phyloP scores from a whole-genome alignment of 768 basidiomycete genomes.

The Hygrophorus russula region DNA sequence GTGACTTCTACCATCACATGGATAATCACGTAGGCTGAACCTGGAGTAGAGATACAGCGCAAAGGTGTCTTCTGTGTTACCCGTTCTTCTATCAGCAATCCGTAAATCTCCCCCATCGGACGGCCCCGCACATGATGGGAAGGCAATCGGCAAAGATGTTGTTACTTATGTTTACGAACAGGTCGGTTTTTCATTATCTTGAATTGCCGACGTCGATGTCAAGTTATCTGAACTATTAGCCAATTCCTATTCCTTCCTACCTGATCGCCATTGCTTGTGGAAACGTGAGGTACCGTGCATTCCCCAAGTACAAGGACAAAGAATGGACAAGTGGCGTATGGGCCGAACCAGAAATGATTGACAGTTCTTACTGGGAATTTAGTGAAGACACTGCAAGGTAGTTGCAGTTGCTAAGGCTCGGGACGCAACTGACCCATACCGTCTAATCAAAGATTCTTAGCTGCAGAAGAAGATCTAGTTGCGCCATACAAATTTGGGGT shows the following conservation, averaged over 20 bases:
- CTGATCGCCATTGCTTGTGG: constrained; percentile 88
- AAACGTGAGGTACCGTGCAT: constrained; percentile 63
- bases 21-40: not conserved
- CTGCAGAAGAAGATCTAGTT: constrained; percentile 64
- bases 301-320: constrained; percentile 47
- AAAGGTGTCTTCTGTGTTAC: constrained; percentile 63
- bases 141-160: constrained; percentile 57
- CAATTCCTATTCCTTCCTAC: constrained; percentile 80
- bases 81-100: constrained; percentile 78
- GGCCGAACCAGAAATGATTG: constrained; percentile 81
- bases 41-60: constrained; percentile 69
- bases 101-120: constrained; percentile 65
- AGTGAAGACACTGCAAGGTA: constrained; percentile 74
- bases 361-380: constrained; percentile 80
- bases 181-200: constrained; percentile 26
- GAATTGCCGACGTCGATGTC: not conserved
- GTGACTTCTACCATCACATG: constrained; percentile 9
- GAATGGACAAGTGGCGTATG: constrained; percentile 81
- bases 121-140: constrained; percentile 63
- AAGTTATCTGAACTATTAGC: constrained; percentile 27
- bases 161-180: constrained; percentile 74
- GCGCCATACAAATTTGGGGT: constrained; percentile 75
- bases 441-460: constrained; percentile 46
- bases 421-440: constrained; percentile 2
- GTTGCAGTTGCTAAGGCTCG: not conserved